phyloP scores from a whole-genome alignment of 371 early-diverging fungal species.

The Choanephora cucurbitarum region DNA sequence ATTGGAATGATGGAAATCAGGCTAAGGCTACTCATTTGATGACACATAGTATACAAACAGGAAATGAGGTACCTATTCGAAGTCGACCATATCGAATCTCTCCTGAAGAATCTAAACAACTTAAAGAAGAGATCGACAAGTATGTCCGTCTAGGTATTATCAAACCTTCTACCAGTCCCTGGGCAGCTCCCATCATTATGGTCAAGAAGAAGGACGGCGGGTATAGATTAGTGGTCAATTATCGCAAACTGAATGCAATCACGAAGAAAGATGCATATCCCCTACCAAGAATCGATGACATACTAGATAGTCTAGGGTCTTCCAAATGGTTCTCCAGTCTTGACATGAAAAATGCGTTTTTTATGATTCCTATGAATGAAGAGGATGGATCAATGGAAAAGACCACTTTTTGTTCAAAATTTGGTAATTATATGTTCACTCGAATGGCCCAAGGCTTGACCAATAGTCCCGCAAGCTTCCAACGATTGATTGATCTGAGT shows the following conservation, averaged over 20 bases:
- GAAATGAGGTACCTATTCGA: background rate
- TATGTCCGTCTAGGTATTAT: constrained; percentile 16
- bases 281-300: constrained; percentile 33
- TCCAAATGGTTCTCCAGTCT: constrained; percentile 25
- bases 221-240: constrained; percentile 33
- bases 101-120: background rate
- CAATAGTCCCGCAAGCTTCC: constrained; percentile 38
- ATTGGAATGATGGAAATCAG: too few species aligned
- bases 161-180: constrained; percentile 22
- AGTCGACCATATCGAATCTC: background rate
- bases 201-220: constrained; percentile 37
- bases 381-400: constrained; percentile 36
- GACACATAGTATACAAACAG: too few species aligned
- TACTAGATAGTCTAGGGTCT: constrained; percentile 27
- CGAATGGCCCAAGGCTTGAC: constrained; percentile 39
- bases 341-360: constrained; percentile 29
- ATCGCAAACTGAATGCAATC: constrained; percentile 30
- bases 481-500: constrained; percentile 34
- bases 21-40: too few species aligned
- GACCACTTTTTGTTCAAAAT: constrained; percentile 40
- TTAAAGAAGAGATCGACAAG: background rate
- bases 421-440: constrained; percentile 29
- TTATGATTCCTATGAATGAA: constrained; percentile 29
- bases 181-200: constrained; percentile 34
- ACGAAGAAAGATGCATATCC: constrained; percentile 39